Evolutionary conservation across 495 filamentous ascomycete genomes (phyloP).

Genomic region (Neurospora intermedia): DNA sequence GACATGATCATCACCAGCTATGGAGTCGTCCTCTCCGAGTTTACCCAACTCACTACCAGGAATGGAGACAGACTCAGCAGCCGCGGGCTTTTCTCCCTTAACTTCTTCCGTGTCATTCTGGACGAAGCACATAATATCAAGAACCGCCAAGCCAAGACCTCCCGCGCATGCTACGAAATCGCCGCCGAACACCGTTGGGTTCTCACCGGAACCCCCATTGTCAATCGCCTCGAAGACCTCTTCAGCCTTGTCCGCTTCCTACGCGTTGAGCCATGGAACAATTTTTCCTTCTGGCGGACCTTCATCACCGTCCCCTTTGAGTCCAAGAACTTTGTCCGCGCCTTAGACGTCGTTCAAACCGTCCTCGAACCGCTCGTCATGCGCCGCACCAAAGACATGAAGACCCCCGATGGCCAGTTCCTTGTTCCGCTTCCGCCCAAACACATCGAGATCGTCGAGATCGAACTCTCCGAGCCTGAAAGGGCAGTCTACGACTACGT

Average conservation of each 20-base stretch:
- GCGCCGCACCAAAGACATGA: slow-evolving; percentile 94
- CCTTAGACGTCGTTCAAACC: slow-evolving; percentile 93
- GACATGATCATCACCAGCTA: slow-evolving; percentile 95
- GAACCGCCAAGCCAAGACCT: slow-evolving; percentile 79
- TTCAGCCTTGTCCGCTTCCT: slow-evolving; percentile 90
- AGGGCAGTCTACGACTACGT: slow-evolving; percentile 88
- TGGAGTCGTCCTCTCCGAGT: slow-evolving; percentile 84
- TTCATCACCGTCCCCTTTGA: slow-evolving; percentile 98
- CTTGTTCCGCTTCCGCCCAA: slow-evolving; percentile 78
- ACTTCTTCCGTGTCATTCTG: slow-evolving; percentile 88
- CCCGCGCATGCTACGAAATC: slow-evolving; percentile 85
- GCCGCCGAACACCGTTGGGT: slow-evolving; percentile 81
- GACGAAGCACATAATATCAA: slow-evolving; percentile 95
- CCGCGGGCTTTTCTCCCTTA: slow-evolving; percentile 77
- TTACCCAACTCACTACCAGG: slow-evolving; percentile 51
- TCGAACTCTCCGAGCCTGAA: slow-evolving; percentile 75
- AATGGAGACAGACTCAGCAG: slow-evolving; percentile 46
- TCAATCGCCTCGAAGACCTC: slow-evolving; percentile 93
- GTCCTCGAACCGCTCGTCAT: slow-evolving; percentile 94
- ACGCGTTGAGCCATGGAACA: slow-evolving; percentile 91
- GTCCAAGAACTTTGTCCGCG: slow-evolving; percentile 82
- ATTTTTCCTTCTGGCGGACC: slow-evolving; percentile 97
- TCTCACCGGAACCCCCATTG: slow-evolving; percentile 91
- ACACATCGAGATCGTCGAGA: slow-evolving; percentile 68
- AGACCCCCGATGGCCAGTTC: slow-evolving; percentile 78